Evolutionary conservation across 1,284 basidiomycete species (phyloP).

Genomic region (Microbotryum scabiosae): DNA sequence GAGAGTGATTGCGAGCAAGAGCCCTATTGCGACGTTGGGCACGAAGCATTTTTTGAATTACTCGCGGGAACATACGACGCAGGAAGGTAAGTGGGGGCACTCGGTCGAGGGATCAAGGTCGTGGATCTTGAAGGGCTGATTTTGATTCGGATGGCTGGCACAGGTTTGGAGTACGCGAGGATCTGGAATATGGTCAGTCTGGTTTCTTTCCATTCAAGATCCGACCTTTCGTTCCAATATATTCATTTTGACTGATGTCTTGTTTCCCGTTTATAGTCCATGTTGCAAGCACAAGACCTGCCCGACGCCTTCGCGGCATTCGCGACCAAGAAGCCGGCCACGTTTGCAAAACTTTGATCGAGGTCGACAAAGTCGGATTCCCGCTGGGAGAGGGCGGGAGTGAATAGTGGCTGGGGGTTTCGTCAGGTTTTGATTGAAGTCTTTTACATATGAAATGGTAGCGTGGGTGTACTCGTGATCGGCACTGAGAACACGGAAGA

Average conservation of each 20-base stretch:
- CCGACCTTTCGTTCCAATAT: background rate
- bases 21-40: slow-evolving; percentile 67
- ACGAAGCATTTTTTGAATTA: slow-evolving; percentile 64
- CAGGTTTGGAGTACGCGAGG: slow-evolving; percentile 18
- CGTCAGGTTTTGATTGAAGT: too few relatives aligned
- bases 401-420: too few relatives aligned
- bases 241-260: background rate
- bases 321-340: slow-evolving; percentile 34
- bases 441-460: too few relatives aligned
- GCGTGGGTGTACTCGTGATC: too few relatives aligned
- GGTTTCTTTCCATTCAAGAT: background rate
- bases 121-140: too few relatives aligned
- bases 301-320: slow-evolving; percentile 31
- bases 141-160: too few relatives aligned
- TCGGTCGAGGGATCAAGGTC: too few relatives aligned
- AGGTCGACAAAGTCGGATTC: too few relatives aligned
- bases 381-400: too few relatives aligned
- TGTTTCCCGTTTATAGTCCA: slow-evolving; percentile 6
- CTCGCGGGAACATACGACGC: slow-evolving; percentile 48
- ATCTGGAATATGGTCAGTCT: slow-evolving; percentile 13
- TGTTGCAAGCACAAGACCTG: slow-evolving; percentile 26
- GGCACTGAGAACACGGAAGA: too few relatives aligned
- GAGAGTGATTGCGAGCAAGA: slow-evolving; percentile 61
- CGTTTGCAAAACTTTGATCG: slow-evolving; percentile 29
- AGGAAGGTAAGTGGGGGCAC: slow-evolving; percentile 49